Evolutionary conservation across 441 rosid genomes (phyloP), one percentile per base, ranked within the genome.

Genomic region (Populus hybrid): DNA sequence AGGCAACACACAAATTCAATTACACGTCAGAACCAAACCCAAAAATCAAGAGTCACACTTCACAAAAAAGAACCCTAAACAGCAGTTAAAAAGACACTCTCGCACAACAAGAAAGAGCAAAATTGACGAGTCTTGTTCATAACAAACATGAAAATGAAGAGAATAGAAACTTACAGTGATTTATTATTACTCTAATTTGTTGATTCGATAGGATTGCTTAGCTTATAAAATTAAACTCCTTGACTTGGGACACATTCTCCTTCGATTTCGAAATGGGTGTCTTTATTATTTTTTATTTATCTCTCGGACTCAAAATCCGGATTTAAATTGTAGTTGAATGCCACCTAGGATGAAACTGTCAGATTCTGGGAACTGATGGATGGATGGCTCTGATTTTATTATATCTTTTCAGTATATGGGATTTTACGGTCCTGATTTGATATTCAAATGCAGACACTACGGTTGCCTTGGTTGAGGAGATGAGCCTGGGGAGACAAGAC

Each of bases 301-400:
- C 64, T 9, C 32, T 18, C 95, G 97, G 94, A 93, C 85, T 86
- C 84, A 85, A 89, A 89, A 86, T 77, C 82, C 90, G 87, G 91
- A 86, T 83, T 89, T 91, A 73, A 91, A 88, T 86, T 79, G 83
- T 84, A 63, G 79, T 88, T 89, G 83, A 92, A 59, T 89, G 88
- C 89, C 93, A 88, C 92, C 91, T 88, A 12, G 76, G 87, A 84
- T 64, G 28, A 80, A 24, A 71, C 74, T 71, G 66, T 28, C 75
- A 38, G 79, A 78, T 19, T 59, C 21, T 79, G 36, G 81, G 69
- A 16, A 42, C 9, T 57, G 65, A 66, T 18, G 6, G 14, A 81
- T 81, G 30, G 76, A 87, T 89, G 93, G 87, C 53, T 9, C 28
- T 10, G 86, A 88, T 86, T 71, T 21, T 3, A 46, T 59, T 6